phyloP scores from a whole-genome alignment of 1,284 basidiomycete species.

The Ganoderma lucidum region DNA sequence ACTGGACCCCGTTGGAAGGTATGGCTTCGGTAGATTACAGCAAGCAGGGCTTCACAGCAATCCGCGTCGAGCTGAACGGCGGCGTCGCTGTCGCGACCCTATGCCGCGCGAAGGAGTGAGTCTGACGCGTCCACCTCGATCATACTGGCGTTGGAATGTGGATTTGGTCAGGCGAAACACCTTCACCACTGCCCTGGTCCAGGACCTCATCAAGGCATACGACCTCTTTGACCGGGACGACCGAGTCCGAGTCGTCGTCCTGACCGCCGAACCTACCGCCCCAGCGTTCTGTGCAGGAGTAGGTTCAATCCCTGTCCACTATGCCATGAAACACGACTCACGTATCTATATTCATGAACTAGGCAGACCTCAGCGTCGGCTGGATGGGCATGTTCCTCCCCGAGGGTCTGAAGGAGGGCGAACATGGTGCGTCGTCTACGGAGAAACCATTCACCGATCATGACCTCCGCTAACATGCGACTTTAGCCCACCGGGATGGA shows the following conservation, averaged over 20 bases:
- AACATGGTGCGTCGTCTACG: slow-evolving; percentile 44
- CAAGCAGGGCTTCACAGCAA: slow-evolving; percentile 49
- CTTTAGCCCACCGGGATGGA: slow-evolving; percentile 55
- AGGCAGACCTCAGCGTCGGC: slow-evolving; percentile 56
- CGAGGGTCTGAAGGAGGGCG: slow-evolving; percentile 51
- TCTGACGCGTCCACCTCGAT: slow-evolving; percentile 13
- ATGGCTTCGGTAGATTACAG: slow-evolving; percentile 46
- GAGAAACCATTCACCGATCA: neutral
- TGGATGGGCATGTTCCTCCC: slow-evolving; percentile 30
- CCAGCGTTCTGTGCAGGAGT: slow-evolving; percentile 65
- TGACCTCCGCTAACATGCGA: neutral
- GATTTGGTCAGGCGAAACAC: slow-evolving; percentile 52
- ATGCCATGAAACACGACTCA: neutral
- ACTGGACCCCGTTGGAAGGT: neutral
- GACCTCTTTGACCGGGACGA: slow-evolving; percentile 59
- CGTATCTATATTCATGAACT: neutral
- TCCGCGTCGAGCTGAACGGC: slow-evolving; percentile 51
- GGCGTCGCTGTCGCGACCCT: slow-evolving; percentile 51
- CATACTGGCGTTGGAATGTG: neutral
- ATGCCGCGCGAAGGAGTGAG: slow-evolving; percentile 55
- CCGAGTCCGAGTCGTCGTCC: slow-evolving; percentile 56
- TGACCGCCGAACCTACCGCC: slow-evolving; percentile 59
- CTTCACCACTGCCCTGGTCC: slow-evolving; percentile 44
- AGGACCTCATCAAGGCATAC: slow-evolving; percentile 53
- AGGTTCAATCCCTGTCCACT: slow-evolving; percentile 26